Evolutionary conservation across 768 basidiomycete species (phyloP), one percentile per base, ranked within the genome.

Genomic region (Russula sp.): DNA sequence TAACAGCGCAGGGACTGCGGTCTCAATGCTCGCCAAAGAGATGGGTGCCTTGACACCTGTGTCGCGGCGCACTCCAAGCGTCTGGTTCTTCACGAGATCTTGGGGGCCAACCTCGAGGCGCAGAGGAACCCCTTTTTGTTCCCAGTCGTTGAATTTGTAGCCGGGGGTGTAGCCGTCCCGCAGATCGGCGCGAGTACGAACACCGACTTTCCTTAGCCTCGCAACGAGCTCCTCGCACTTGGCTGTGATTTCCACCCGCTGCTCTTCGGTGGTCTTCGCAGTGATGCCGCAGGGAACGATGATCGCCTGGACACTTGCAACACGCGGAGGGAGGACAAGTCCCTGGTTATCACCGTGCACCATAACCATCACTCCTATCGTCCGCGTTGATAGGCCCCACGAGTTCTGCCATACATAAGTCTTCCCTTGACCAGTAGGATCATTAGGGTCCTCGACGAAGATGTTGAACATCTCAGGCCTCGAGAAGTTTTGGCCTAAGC

Each of bases 121-220:
- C 66, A 99, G 80, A 13, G 97, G 97, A 48, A 98, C 94, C 73
- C 97, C 97, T 90, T 96, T 92, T 76, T 98, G 89, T 78, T 99
- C 97, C 94, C 96, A 98, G 71, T 98, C 93, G 73, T 98, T 97
- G 80, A 97, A 99, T 78, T 99, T 99, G 79, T 89, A 98, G 35
- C 97, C 97, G 9, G 97, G 97, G 35, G 96, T 98, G 75, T 98
- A 97, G 8, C 91, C 94, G 4, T 98, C 97, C 63, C 96, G 79
- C 65, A 94, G 77, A 77, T 99, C 97, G 2, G 92, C 92, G 75
- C 88, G 92, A 39, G 91, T 91, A 66, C 90, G 80, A 66, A 98
- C 74, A 51, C 85, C 94, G 7, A 79, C 80, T 69, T 84, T 85
- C 74, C 84, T 82, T 66, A 99, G 77, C 27, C 77, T 82, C 72